Evolutionary conservation across 441 rosid species (phyloP).

Genomic region (Eugenia klotzschiana): DNA sequence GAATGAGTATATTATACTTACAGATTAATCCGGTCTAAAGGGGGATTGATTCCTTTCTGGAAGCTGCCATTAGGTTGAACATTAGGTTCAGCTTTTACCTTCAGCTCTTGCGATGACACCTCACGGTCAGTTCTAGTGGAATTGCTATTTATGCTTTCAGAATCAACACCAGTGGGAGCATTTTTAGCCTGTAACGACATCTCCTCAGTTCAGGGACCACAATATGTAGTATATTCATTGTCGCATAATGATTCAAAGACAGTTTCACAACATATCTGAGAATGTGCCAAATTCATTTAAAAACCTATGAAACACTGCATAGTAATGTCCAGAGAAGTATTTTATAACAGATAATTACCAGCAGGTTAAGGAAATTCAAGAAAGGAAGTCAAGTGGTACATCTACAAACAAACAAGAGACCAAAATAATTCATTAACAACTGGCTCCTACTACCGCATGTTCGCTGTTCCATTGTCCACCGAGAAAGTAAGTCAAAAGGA

Average conservation of each 20-base stretch:
- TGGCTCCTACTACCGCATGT: neutral
- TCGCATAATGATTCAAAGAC: neutral
- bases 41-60: constrained; percentile 25
- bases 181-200: constrained; percentile 25
- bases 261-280: neutral
- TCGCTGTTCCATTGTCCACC: neutral
- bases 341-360: neutral
- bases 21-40: constrained; percentile 62
- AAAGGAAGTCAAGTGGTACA: neutral
- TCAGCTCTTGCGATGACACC: constrained; percentile 6
- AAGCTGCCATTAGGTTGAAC: constrained; percentile 12
- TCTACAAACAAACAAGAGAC: neutral
- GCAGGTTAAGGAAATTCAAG: neutral
- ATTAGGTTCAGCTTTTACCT: constrained; percentile 13
- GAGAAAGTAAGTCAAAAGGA: neutral
- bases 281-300: neutral
- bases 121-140: neutral
- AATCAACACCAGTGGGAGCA: constrained; percentile 7
- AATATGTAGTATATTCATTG: neutral
- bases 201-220: neutral
- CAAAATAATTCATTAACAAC: neutral
- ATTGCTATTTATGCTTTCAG: constrained; percentile 5
- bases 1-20: constrained; percentile 16
- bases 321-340: neutral
- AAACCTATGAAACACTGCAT: neutral